These are phyloP conservation scores for Picochlorum sp. DNA, from an alignment of 139 green algal genomes.

Conservation along the genomic window DNA sequence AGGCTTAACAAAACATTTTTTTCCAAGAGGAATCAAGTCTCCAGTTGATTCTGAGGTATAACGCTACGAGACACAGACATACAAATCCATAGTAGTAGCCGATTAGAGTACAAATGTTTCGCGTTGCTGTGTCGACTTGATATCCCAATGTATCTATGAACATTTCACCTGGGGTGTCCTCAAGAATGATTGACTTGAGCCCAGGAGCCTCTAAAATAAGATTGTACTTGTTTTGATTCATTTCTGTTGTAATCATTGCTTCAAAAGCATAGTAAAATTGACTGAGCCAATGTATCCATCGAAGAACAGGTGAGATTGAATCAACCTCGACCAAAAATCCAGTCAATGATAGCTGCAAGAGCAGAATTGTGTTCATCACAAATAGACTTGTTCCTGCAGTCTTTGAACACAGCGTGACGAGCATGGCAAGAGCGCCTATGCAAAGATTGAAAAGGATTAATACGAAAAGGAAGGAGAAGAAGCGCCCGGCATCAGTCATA, in stretches of 20 bases:
- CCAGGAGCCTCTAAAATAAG: constrained; percentile 38
- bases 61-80: not conserved
- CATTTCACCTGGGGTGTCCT: constrained; percentile 27
- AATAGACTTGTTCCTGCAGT: constrained; percentile 50
- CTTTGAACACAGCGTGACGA: constrained; percentile 26
- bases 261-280: constrained; percentile 35
- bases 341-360: constrained; percentile 63
- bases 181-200: constrained; percentile 17
- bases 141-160: constrained; percentile 32
- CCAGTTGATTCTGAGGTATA: constrained; percentile 5
- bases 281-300: constrained; percentile 52
- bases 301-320: constrained; percentile 30
- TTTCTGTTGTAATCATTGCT: constrained; percentile 39
- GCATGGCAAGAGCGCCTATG: constrained; percentile 51
- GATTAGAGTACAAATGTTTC: not conserved
- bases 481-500: not conserved
- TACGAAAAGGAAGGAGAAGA: constrained; percentile 47
- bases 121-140: not conserved
- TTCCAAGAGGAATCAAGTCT: not conserved
- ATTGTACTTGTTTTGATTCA: constrained; percentile 18
- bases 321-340: constrained; percentile 22
- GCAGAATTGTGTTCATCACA: constrained; percentile 69
- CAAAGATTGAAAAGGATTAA: constrained; percentile 34
- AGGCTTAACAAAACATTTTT: too few relatives aligned
- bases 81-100: constrained; percentile 1